Percentiles rank a stretch among this genome's conserved stretches.
Evolutionary conservation across 345 rosid species (phyloP).

Genomic region (Psidium friedrichsthalianum): DNA sequence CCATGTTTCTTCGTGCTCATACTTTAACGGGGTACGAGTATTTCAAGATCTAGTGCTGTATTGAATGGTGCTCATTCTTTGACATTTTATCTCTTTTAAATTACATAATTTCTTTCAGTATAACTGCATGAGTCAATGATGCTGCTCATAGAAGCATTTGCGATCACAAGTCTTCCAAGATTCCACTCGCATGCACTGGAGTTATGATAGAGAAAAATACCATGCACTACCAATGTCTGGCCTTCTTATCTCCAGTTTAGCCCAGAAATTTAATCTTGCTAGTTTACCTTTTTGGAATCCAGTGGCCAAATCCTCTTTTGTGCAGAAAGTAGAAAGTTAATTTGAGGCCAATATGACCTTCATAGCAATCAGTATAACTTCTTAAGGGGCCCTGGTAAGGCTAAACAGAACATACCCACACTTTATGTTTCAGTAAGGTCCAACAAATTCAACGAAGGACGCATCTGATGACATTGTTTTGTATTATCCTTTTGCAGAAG

Average conservation of each 20-base stretch:
- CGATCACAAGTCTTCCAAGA: not conserved
- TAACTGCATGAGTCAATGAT: not conserved
- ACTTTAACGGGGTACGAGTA: not conserved
- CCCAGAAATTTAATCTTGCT: not conserved
- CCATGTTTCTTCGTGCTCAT: not conserved
- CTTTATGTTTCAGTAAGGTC: not conserved
- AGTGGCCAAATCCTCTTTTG: not conserved
- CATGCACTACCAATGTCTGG: not conserved
- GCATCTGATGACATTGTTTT: not conserved
- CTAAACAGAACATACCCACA: not conserved
- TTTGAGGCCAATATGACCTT: not conserved
- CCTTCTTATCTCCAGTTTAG: not conserved
- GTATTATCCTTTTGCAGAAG: conserved; percentile 30
- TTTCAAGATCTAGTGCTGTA: not conserved
- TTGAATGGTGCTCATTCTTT: not conserved
- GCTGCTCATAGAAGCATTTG: not conserved
- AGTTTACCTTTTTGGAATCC: not conserved
- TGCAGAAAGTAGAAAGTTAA: not conserved
- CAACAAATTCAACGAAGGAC: not conserved
- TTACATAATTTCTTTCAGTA: not conserved
- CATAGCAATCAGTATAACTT: not conserved
- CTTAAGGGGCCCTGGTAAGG: not conserved
- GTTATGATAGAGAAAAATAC: not conserved
- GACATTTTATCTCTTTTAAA: not conserved
- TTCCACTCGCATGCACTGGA: not conserved